Conservation (phyloP, 371 early-diverging fungal genomes). For the Mortierella sp. region DNA sequence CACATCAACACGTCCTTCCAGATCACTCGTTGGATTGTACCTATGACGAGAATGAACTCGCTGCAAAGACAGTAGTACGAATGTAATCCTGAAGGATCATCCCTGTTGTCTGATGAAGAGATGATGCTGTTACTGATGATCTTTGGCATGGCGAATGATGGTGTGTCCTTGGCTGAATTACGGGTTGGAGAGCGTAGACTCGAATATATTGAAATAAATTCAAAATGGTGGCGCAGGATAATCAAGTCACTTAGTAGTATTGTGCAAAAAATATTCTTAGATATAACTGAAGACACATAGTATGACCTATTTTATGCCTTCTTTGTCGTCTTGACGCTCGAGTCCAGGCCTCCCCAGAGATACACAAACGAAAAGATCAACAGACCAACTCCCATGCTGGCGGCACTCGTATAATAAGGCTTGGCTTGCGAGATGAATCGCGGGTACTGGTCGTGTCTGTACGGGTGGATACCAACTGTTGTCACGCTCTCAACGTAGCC, state of each 20-base stretch:
- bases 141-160: conserved; percentile 64
- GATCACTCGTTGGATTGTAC: conserved; percentile 18
- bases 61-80: conserved; percentile 83
- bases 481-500: conserved; percentile 79
- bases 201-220: no score
- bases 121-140: conserved; percentile 73
- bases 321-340: conserved; percentile 48
- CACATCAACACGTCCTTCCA: background rate
- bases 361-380: conserved; percentile 84
- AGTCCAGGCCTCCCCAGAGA: conserved; percentile 64
- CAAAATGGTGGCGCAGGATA: no score
- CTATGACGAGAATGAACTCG: conserved; percentile 78
- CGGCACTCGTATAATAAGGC: conserved; percentile 93
- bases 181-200: no score
- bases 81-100: conserved; percentile 61
- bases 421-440: conserved; percentile 91
- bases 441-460: conserved; percentile 94
- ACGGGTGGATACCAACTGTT: conserved; percentile 88
- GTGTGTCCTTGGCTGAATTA: no score
- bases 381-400: conserved; percentile 87
- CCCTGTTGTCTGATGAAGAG: conserved; percentile 71
- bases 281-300: no score
- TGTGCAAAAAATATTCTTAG: no score
- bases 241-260: no score
- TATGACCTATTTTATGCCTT: conserved; percentile 25